A percentile compares a stretch with the other conserved stretches of the same genome.
phyloP scores from a whole-genome alignment of 2,329 filamentous ascomycete genomes.

The Teratosphaeria pseudoeucalypti region DNA sequence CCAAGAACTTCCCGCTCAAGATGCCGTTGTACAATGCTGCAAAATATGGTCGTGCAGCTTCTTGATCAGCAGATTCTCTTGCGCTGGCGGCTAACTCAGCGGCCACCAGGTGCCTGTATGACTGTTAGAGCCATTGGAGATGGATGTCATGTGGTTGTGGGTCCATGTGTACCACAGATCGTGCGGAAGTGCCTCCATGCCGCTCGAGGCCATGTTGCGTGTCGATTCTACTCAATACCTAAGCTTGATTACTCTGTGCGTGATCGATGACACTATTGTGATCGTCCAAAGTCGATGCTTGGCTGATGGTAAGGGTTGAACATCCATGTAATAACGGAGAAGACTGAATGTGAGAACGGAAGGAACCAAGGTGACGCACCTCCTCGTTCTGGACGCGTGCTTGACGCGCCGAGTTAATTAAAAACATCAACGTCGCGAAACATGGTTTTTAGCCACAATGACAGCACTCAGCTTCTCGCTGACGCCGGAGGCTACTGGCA shows the following conservation, averaged over 20 bases:
- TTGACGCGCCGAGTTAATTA: neutral
- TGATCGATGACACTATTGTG: neutral
- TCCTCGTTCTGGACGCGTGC: neutral
- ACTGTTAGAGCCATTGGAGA: neutral
- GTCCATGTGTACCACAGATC: neutral
- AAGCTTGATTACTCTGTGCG: neutral
- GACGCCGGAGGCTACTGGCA: slow-evolving; percentile 59
- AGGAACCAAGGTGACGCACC: neutral
- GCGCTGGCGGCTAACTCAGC: slow-evolving; percentile 42
- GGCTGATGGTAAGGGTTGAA: neutral
- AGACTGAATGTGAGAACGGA: neutral
- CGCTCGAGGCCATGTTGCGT: neutral
- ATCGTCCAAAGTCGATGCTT: neutral
- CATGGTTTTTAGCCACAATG: slow-evolving; percentile 22
- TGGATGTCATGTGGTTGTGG: neutral
- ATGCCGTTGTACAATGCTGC: slow-evolving; percentile 51
- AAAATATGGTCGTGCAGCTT: slow-evolving; percentile 40
- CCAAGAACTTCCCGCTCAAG: slow-evolving; percentile 45
- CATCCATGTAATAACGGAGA: neutral
- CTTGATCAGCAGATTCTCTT: neutral
- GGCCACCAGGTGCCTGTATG: slow-evolving; percentile 42
- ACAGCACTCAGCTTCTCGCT: slow-evolving; percentile 58
- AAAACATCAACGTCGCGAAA: neutral
- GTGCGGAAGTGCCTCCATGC: neutral
- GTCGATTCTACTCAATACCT: neutral